phyloP scores from a whole-genome alignment of 805 yeast species.

The Suhomyces sp. region DNA sequence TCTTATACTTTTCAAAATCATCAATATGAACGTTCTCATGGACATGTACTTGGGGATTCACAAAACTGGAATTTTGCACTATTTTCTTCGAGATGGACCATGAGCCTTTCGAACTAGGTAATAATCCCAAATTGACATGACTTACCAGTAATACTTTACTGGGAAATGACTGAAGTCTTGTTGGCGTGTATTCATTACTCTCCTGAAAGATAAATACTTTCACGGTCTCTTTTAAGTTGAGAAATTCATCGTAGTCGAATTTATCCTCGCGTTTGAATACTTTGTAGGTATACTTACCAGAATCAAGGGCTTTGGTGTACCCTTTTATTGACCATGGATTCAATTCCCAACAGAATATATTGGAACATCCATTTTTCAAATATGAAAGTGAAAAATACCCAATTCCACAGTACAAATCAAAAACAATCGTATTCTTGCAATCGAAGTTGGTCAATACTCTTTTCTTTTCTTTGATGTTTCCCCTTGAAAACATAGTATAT shows the following conservation, averaged over 20 bases:
- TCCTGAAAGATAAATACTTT: constrained; percentile 59
- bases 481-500: constrained; percentile 85
- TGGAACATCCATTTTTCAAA: constrained; percentile 50
- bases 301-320: constrained; percentile 51
- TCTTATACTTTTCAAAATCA: constrained; percentile 36
- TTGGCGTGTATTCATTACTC: constrained; percentile 52
- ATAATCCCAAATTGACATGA: constrained; percentile 75
- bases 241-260: constrained; percentile 25
- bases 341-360: constrained; percentile 74
- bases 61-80: constrained; percentile 9
- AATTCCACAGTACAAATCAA: constrained; percentile 81
- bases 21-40: constrained; percentile 68
- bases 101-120: constrained; percentile 67
- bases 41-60: constrained; percentile 49
- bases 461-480: constrained; percentile 78
- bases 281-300: constrained; percentile 42
- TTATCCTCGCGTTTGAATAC: constrained; percentile 28
- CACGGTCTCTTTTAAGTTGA: constrained; percentile 17
- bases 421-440: constrained; percentile 43
- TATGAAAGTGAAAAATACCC: constrained; percentile 81
- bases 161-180: constrained; percentile 33
- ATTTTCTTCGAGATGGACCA: constrained; percentile 51
- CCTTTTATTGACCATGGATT: constrained; percentile 86
- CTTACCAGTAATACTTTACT: constrained; percentile 26
- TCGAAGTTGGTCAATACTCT: constrained; percentile 51